Conservation (phyloP, 306 rosid species). For the Betula pendula region DNA sequence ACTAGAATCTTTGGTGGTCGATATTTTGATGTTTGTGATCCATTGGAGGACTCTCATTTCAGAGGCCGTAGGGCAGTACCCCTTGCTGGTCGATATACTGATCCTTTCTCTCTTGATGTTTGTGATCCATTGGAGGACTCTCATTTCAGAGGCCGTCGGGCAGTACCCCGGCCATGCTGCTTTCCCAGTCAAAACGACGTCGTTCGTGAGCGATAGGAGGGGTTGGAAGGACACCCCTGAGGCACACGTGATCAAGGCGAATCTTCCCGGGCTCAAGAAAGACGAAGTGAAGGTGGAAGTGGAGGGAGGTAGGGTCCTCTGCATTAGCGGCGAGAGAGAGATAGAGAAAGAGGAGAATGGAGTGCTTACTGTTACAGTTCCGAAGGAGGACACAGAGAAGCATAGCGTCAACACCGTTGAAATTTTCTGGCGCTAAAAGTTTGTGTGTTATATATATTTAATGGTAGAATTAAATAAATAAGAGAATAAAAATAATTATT, state of each 20-base stretch:
- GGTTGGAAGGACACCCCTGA: constrained; percentile 50
- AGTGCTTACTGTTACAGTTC: constrained; percentile 50
- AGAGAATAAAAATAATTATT: no score
- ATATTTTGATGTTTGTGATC: no score
- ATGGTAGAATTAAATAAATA: no score
- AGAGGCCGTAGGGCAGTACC: no score
- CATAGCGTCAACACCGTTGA: constrained; percentile 18
- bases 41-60: no score
- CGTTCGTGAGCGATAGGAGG: constrained; percentile 14
- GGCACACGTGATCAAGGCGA: constrained; percentile 37
- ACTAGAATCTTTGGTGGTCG: constrained; percentile 15
- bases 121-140: constrained; percentile 23
- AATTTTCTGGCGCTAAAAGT: constrained; percentile 4
- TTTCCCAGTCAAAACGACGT: constrained; percentile 26
- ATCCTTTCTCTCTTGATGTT: constrained; percentile 1
- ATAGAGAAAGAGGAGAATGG: constrained; percentile 44
- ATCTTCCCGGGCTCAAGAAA: constrained; percentile 42
- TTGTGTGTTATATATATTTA: no score
- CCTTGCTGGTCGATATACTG: no score
- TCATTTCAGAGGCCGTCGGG: background rate
- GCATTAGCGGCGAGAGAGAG: constrained; percentile 43
- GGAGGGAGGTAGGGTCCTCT: constrained; percentile 36
- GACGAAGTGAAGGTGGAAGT: constrained; percentile 55
- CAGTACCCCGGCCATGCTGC: background rate
- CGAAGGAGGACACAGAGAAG: constrained; percentile 34